Evolutionary conservation across 2,329 filamentous ascomycete species (phyloP), one percentile per base, ranked within the genome.

Genomic region (Eutypa lata): DNA sequence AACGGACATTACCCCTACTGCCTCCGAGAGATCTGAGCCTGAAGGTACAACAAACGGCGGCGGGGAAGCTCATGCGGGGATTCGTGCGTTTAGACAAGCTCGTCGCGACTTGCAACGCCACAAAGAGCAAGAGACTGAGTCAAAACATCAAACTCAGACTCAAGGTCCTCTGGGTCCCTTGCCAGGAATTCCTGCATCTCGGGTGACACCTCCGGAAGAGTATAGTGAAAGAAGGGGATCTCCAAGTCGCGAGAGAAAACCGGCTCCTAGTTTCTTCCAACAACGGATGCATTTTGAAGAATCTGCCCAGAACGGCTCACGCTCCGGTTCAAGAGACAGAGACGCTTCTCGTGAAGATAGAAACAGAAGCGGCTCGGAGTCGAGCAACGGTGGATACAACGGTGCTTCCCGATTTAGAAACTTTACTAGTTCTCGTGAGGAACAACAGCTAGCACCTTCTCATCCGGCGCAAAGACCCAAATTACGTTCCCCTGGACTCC

Each of bases 61-160:
- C 35, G 22, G 58, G 58, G 37, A 67, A 61, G 10, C 70, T 66
- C 76, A 81, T 53, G 76, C 77, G 2, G 82, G 81, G 0, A 69
- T 84, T 19, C 77, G 74, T 50, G 78, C 81, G 2, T 85, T 84
- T 61, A 73, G 80, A 26, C 80, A 84, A 60, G 82, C 81, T 1
- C 75, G 79, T 11, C 75, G 80, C 13, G 80, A 84, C 51, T 68
- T 84, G 16, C 81, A 83, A 57, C 77, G 71, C 54, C 74, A 80
- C 60, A 83, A 78, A 65, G 81, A 84, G 58, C 56, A 76, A 1
- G 81, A 84, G 54, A 65, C 70, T 3, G 68, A 77, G 47, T 71
- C 75, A 16, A 73, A 74, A 18, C 72, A 76, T 53, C 69, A 73
- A 26, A 62, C 60, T 14, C 65, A 60, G 45, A 48, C 64, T 33